Base-by-base conservation (phyloP, 148 eudicot genomes). In the Oxyria digyna region DNA sequence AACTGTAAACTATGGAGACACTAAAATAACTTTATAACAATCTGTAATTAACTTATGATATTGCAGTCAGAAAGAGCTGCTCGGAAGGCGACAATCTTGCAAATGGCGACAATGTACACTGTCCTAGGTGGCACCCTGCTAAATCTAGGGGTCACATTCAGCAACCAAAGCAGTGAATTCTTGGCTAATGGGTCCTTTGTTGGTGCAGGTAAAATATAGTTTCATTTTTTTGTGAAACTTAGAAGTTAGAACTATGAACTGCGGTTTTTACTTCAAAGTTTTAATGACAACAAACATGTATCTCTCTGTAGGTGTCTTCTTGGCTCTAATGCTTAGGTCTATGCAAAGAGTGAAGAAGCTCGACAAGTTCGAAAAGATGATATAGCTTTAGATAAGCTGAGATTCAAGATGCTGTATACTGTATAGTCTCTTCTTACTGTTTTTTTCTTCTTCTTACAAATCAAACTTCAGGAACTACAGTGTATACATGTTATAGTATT, bases 51-150 rank as follows among this genome's bases (percentile, higher is more conserved):
- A 62, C 35, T 21, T 31, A 21, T 55, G 33, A 6, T 8, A 48
- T 32, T 68, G 8, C 79, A 94, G 99, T 94, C 99, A 8, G 99
- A 94, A 74, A 85, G 99, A 85, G 96, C 99, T 54, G 99, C 99
- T 69, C 76, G 85, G 54, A 94, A 91, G 77, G 99, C 97, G 49
- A 88, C 93, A 20, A 79, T 91, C 78, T 76, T 94, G 72, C 99
- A 94, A 76, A 87, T 88, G 89, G 99, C 97, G 68, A 94, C 99
- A 17, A 85, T 94, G 81, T 87, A 94, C 67, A 88, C 97, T 46
- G 97, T 94, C 74, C 12, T 83, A 31, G 91, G 91, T 1, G 89
- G 99, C 57, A 88, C 96, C 70, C 81, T 94, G 52, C 50, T 94
- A 26, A 94, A 94, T 74, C 79, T 94, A 41, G 99, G 97, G 37